Conservation (phyloP, 2,329 filamentous ascomycete genomes). For the Aspergillus japonicus region DNA sequence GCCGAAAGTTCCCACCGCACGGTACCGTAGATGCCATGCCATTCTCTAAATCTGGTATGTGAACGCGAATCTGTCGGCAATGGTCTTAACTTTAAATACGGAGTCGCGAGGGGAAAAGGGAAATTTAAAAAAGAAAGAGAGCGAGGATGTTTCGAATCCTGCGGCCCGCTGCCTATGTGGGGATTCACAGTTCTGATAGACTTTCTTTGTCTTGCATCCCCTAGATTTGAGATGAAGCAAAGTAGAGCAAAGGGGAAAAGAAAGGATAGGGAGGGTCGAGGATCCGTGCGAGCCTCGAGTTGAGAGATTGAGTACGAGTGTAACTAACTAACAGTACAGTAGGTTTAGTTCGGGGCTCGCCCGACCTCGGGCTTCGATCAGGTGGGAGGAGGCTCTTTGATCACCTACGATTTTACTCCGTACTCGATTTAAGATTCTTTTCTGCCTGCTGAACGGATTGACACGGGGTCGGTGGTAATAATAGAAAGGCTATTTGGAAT, state of each 20-base stretch:
- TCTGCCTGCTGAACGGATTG: not conserved
- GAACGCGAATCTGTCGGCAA: not conserved
- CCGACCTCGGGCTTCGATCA: not conserved
- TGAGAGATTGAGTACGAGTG: not conserved
- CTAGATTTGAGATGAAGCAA: not conserved
- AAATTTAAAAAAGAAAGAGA: no score
- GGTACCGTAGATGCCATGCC: not conserved
- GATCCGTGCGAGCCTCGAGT: not conserved
- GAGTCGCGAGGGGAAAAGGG: not conserved
- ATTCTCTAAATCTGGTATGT: not conserved
- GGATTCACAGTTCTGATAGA: not conserved
- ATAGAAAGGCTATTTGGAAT: not conserved
- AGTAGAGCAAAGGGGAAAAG: no score
- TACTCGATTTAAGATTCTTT: not conserved
- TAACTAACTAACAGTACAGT: not conserved
- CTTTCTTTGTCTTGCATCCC: not conserved
- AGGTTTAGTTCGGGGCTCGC: not conserved
- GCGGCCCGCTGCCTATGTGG: not conserved
- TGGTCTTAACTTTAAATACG: slow-evolving; percentile 1
- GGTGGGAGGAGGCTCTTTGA: not conserved
- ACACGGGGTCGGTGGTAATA: not conserved
- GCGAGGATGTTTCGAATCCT: not conserved
- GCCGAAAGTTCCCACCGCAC: no score
- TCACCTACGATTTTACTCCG: not conserved
- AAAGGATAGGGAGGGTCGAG: not conserved